These are phyloP conservation scores for Parathielavia hyrcaniae DNA, from an alignment of 495 filamentous ascomycete genomes.

Conservation along the genomic window DNA sequence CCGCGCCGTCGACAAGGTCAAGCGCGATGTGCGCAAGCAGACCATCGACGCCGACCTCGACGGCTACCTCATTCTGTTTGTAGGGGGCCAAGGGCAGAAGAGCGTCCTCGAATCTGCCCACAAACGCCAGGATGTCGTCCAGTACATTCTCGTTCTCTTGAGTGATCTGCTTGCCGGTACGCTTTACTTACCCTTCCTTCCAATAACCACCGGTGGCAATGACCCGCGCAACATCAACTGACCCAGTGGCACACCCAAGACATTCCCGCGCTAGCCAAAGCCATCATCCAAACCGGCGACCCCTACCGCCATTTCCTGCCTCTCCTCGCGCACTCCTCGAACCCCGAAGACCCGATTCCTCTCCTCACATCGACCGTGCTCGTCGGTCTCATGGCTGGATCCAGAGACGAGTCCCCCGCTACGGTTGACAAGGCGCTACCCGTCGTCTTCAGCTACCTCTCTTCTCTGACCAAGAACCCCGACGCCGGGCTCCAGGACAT, in stretches of 20 bases:
- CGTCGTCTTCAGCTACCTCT: constrained; percentile 79
- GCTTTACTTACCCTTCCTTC: not conserved
- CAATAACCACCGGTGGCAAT: not conserved
- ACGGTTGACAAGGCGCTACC: constrained; percentile 71
- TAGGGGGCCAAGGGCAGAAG: constrained; percentile 59
- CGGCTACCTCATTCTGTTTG: constrained; percentile 70
- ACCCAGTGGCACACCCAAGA: constrained; percentile 45
- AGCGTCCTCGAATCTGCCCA: constrained; percentile 77
- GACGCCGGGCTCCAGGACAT: constrained; percentile 86
- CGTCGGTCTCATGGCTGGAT: constrained; percentile 68
- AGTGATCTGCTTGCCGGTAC: constrained; percentile 82
- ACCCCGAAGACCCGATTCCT: constrained; percentile 78
- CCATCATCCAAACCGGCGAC: constrained; percentile 65
- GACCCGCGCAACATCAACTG: not conserved
- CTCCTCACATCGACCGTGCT: constrained; percentile 86
- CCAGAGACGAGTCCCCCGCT: constrained; percentile 48
- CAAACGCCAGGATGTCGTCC: constrained; percentile 78
- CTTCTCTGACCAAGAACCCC: constrained; percentile 69
- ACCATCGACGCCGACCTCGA: constrained; percentile 71
- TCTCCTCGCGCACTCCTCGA: constrained; percentile 71
- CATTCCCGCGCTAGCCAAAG: constrained; percentile 66
- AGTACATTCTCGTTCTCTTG: constrained; percentile 87
- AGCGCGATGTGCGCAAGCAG: constrained; percentile 70
- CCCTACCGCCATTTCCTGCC: constrained; percentile 83
- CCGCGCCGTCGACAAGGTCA: constrained; percentile 94